phyloP scores from a whole-genome alignment of 2,329 filamentous ascomycete genomes.

The Alternaria triticina region DNA sequence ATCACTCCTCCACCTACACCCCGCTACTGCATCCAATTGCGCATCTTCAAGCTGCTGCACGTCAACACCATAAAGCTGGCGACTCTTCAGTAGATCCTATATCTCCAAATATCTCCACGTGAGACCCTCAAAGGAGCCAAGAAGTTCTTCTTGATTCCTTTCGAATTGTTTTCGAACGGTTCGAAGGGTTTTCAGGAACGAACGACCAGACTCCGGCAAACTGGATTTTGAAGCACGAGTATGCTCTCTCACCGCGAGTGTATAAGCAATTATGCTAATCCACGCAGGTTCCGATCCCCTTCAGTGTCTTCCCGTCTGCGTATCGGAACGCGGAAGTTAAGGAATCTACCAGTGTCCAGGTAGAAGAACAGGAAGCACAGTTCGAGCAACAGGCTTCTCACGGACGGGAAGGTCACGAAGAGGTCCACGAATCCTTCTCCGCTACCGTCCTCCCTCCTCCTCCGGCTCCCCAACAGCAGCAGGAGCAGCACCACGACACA shows the following conservation, averaged over 20 bases:
- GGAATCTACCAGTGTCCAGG: slow-evolving; percentile 73
- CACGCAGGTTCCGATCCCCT: slow-evolving; percentile 74
- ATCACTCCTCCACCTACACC: slow-evolving; percentile 45
- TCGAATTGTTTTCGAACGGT: slow-evolving; percentile 60
- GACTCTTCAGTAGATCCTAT: slow-evolving; percentile 25
- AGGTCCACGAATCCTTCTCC: slow-evolving; percentile 65
- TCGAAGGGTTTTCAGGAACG: slow-evolving; percentile 73
- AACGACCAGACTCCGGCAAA: slow-evolving; percentile 83
- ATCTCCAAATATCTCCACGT: slow-evolving; percentile 31
- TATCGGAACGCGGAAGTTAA: slow-evolving; percentile 71
- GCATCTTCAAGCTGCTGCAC: slow-evolving; percentile 37
- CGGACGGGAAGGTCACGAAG: slow-evolving; percentile 97
- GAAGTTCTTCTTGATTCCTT: slow-evolving; percentile 69
- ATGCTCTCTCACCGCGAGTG: slow-evolving; percentile 46
- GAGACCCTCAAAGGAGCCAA: slow-evolving; percentile 50
- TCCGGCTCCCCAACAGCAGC: slow-evolving; percentile 1
- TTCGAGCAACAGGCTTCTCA: slow-evolving; percentile 73
- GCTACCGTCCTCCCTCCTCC: slow-evolving; percentile 54
- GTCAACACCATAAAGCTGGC: slow-evolving; percentile 42
- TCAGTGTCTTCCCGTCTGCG: slow-evolving; percentile 99
- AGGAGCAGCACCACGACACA: slow-evolving; percentile 51
- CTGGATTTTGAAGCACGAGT: slow-evolving; percentile 99
- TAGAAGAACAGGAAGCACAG: slow-evolving; percentile 90
- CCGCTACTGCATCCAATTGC: slow-evolving; percentile 50
- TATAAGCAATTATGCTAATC: slow-evolving; percentile 20